These are phyloP conservation scores for Ostreobium quekettii DNA, from an alignment of 139 green algal species.

Conservation along the genomic window DNA sequence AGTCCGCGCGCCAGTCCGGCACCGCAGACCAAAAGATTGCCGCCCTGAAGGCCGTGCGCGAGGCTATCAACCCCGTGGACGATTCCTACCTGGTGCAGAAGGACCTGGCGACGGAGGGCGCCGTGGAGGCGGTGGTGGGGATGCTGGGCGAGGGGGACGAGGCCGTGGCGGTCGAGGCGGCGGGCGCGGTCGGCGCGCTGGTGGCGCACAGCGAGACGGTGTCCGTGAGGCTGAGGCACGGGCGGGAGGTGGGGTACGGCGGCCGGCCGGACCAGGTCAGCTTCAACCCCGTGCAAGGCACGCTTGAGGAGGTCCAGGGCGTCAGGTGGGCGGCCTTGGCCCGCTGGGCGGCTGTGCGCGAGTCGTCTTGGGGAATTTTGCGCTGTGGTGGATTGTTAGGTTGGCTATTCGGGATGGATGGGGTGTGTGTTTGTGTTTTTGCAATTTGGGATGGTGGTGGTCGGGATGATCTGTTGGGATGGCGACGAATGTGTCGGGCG, in stretches of 20 bases:
- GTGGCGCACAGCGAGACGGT: constrained; percentile 5
- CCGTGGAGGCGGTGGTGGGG: not conserved
- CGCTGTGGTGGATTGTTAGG: not conserved
- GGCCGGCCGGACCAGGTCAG: not conserved
- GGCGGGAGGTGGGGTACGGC: not conserved
- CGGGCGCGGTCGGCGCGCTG: not conserved
- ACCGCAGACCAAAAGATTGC: too few relatives aligned
- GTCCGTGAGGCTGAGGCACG: not conserved
- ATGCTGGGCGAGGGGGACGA: not conserved
- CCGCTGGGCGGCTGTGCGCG: too few relatives aligned
- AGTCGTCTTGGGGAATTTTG: too few relatives aligned
- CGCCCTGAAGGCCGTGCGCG: too few relatives aligned
- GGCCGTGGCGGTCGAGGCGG: not conserved
- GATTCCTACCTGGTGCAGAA: not conserved
- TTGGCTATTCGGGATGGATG: not conserved
- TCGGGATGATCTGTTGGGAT: not conserved
- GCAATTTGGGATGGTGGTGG: not conserved
- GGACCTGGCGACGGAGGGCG: not conserved
- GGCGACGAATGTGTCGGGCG: not conserved
- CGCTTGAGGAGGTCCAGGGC: not conserved
- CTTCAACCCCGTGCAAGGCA: constrained; percentile 14
- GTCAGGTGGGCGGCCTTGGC: not conserved
- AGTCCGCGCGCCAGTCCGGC: too few relatives aligned
- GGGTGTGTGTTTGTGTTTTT: not conserved
- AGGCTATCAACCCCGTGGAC: constrained; percentile 5